Base-by-base conservation (phyloP, 768 basidiomycete species). In the Trametes elegans region DNA sequence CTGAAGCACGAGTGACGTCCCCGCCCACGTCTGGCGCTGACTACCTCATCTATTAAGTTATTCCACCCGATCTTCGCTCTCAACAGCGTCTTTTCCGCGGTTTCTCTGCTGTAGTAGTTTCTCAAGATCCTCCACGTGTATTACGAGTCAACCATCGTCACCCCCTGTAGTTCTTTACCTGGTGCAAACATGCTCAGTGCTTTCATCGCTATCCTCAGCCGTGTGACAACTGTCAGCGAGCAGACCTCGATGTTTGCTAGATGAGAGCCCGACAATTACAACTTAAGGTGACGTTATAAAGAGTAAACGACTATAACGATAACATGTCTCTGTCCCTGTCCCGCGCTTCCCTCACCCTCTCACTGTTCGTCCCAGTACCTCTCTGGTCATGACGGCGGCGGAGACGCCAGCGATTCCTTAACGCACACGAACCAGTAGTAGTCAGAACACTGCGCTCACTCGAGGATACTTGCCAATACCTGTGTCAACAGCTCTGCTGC, bases 401-500 rank as follows among this genome's bases (percentile, higher is more conserved):
- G 82, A n/a, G 83, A 83, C 49, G 83, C 82, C 31, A 84, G 73
- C n/a, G 83, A 83, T 70, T 84, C 82, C 82, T 84, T 44, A 26
- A 3, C 18, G n/a, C 5, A 23, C 43, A 49, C 54, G 51, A 41
- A 47, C n/a, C 24, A 47, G 50, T 29, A 42, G 49, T 27, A 39
- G 29, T 29, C 58, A 57, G 36, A 49, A 36, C 48, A 16, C 3
- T n/a, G 27, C 40, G 49, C 27, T 16, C 27, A 27, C n/a, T n/a
- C 13, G 10, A 44, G 55, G 49, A 42, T 36, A 70, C 3, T 21
- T 68, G 65, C 45, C 46, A 32, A 42, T 52, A 80, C 83, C 79
- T 85, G 83, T 24, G 84, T 85, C 67, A 85, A 72, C 49, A 85
- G 71, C 59, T 85, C 83, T 51, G 82, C 83, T 81, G 51, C 11